Base-by-base conservation (phyloP, 169 alveolate species). In the Eimeria praecox region DNA sequence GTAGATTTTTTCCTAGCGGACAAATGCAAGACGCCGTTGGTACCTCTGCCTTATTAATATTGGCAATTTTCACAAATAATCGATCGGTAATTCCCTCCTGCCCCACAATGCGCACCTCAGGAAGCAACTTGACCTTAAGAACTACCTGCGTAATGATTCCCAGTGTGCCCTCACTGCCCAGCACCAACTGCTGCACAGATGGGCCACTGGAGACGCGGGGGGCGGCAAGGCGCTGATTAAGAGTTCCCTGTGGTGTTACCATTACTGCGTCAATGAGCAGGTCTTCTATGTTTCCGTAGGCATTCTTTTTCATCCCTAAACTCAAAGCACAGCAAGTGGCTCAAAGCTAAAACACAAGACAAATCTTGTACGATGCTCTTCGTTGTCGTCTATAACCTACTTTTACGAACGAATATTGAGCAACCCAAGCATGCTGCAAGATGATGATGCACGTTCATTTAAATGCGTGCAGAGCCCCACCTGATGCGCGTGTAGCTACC, bases 231-330 rank as follows among this genome's bases (percentile, higher is more conserved):
- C 95, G 78, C 95, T 97, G 97, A 27, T 78, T 85, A 77, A 96
- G 97, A 27, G 97, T 96, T 12, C 99, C 98, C 71, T 83, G 94
- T 69, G 98, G 98, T 52, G 99, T 98, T 33, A 97, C 98, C 66
- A 97, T 54, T 77, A 93, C 97, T 20, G 97, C 93, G 82, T 97
- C 94, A 44, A 97, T 92, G 14, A 98, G 97, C 38, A 97, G 96
- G 95, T 98, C 99, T 80, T 98, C 98, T 38, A 98, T 98, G 94
- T 97, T 98, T 66, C 99, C 99, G 96, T 98, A 98, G 49, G 89
- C 95, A 90, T 98, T 98, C 91, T 97, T 97, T 94, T 98, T 98
- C 98, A 98, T 98, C 88, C 99, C 99, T 92, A 38, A 42, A 54
- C 44, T 40, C 92, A 38, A 18, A 0, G 35, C 54, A n/a, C 54